Evolutionary conservation across 1,284 basidiomycete species (phyloP).

Genomic region (Ganoderma multipileum): DNA sequence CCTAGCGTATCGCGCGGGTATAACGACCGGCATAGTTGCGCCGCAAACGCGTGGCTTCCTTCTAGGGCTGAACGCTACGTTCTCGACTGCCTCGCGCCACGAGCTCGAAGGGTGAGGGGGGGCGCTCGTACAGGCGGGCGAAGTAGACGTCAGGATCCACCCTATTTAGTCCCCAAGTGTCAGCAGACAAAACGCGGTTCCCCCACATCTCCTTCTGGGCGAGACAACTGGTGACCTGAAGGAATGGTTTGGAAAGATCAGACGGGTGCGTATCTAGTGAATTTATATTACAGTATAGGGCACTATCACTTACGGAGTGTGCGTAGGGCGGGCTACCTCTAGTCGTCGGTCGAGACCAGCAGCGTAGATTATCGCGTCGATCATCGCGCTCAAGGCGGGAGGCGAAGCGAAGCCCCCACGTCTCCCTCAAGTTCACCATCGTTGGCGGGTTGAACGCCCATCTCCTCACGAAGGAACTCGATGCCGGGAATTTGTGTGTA

Average conservation of each 20-base stretch:
- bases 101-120: constrained; percentile 64
- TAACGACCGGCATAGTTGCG: constrained; percentile 66
- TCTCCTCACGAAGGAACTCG: constrained; percentile 75
- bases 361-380: constrained; percentile 76
- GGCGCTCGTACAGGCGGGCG: constrained; percentile 71
- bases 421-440: constrained; percentile 65
- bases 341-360: constrained; percentile 73
- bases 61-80: constrained; percentile 71
- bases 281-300: too few species aligned
- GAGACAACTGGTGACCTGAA: constrained; percentile 53
- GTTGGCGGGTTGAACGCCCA: constrained; percentile 79
- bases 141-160: constrained; percentile 71
- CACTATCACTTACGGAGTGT: not conserved
- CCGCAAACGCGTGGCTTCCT: constrained; percentile 63
- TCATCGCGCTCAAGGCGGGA: constrained; percentile 75
- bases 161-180: constrained; percentile 56
- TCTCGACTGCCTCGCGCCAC: constrained; percentile 68
- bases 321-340: constrained; percentile 56
- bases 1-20: constrained; percentile 50
- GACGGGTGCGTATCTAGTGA: constrained; percentile 47
- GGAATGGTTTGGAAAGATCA: constrained; percentile 59
- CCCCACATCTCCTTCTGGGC: constrained; percentile 60
- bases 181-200: constrained; percentile 72
- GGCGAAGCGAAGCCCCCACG: constrained; percentile 55
- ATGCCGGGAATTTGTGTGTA: constrained; percentile 71